These are phyloP conservation scores for Blastobotrys petasosporus DNA, from an alignment of 1,139 yeast genomes.

Conservation along the genomic window DNA sequence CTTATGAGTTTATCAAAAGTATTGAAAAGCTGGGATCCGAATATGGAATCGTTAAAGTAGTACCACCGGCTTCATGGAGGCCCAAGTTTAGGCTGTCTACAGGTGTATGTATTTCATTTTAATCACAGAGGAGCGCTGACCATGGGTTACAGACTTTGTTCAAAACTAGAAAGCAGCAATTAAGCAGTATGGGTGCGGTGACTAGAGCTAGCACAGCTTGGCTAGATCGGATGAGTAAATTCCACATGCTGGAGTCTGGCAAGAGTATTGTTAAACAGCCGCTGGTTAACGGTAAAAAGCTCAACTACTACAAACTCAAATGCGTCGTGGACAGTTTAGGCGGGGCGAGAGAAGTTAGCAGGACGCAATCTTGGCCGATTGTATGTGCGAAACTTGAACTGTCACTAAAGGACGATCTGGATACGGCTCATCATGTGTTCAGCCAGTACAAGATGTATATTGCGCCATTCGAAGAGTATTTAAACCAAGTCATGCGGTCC, in stretches of 20 bases:
- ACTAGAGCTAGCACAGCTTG: constrained; percentile 35
- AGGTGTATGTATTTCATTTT: constrained; percentile 33
- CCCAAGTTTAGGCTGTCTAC: constrained; percentile 43
- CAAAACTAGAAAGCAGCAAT: constrained; percentile 48
- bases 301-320: constrained; percentile 31
- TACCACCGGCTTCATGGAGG: constrained; percentile 45
- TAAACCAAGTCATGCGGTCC: neutral
- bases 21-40: constrained; percentile 42
- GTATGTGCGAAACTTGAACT: constrained; percentile 1
- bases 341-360: constrained; percentile 1
- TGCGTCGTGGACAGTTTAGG: constrained; percentile 14
- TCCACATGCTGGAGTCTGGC: constrained; percentile 27
- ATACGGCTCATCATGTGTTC: constrained; percentile 1
- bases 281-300: constrained; percentile 21
- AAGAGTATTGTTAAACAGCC: constrained; percentile 28
- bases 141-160: constrained; percentile 37
- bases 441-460: constrained; percentile 5
- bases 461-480: constrained; percentile 12
- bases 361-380: constrained; percentile 2
- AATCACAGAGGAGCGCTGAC: constrained; percentile 28
- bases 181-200: constrained; percentile 40
- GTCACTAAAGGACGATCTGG: neutral
- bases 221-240: constrained; percentile 32
- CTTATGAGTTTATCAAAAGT: constrained; percentile 42
- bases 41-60: constrained; percentile 70